Conservation (phyloP, 2,329 filamentous ascomycete species). For the Chaetomium globosum region DNA sequence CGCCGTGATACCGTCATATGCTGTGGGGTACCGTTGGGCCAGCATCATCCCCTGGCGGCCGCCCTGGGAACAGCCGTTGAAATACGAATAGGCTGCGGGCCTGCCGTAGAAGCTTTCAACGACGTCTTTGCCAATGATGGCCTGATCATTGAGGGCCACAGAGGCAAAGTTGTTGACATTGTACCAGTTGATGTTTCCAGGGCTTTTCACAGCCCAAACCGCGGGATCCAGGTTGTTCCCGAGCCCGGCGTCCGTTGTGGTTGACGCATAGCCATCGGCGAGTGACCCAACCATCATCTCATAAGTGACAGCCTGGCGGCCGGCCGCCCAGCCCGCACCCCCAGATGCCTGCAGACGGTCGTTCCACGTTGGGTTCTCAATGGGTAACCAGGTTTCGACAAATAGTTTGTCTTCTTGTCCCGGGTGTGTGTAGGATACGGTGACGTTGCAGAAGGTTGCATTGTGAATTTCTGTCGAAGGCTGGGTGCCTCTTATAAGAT, state of each 20-base stretch:
- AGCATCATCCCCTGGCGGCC: conserved; percentile 57
- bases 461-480: conserved; percentile 26
- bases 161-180: conserved; percentile 34
- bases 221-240: conserved; percentile 10
- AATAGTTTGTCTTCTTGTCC: conserved; percentile 45
- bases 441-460: conserved; percentile 47
- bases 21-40: conserved; percentile 54
- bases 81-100: conserved; percentile 53
- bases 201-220: conserved; percentile 34
- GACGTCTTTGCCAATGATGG: conserved; percentile 51
- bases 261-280: conserved; percentile 33
- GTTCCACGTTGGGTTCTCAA: conserved; percentile 40
- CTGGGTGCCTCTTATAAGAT: conserved; percentile 12
- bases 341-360: conserved; percentile 45
- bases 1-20: conserved; percentile 58
- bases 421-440: conserved; percentile 47
- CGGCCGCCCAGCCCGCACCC: conserved; percentile 42
- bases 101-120: conserved; percentile 52
- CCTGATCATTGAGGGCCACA: conserved; percentile 29
- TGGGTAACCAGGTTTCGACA: conserved; percentile 44
- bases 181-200: conserved; percentile 37
- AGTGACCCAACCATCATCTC: conserved; percentile 31
- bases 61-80: conserved; percentile 57
- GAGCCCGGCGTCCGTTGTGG: conserved; percentile 38
- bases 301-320: conserved; percentile 32